Conservation (phyloP, 2,329 filamentous ascomycete species). For the Rhynchosporium agropyri region DNA sequence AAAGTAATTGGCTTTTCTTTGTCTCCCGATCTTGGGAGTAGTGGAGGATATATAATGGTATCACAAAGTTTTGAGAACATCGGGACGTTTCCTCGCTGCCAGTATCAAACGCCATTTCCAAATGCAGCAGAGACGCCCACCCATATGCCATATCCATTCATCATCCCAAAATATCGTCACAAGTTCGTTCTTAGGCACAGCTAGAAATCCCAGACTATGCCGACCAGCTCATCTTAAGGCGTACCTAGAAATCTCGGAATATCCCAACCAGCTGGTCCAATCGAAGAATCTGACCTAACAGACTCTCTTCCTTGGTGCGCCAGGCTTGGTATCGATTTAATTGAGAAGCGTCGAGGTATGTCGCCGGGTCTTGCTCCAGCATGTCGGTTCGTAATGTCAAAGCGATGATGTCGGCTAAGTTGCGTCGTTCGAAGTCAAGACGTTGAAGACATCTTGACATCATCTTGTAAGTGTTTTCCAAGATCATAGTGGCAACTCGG, state of each 20-base stretch:
- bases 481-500: conserved; percentile 67
- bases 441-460: conserved; percentile 87
- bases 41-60: conserved; percentile 23
- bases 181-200: background rate
- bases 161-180: conserved; percentile 10
- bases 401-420: conserved; percentile 71
- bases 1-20: conserved; percentile 15
- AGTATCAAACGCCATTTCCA: conserved; percentile 25
- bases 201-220: conserved; percentile 42
- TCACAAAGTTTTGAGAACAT: conserved; percentile 21
- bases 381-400: conserved; percentile 87
- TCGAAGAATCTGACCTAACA: conserved; percentile 77
- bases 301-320: conserved; percentile 68
- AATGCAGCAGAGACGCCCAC: conserved; percentile 31
- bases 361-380: conserved; percentile 73
- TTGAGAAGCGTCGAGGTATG: conserved; percentile 75
- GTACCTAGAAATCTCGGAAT: conserved; percentile 70
- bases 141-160: conserved; percentile 25
- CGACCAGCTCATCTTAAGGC: too few species aligned
- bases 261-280: conserved; percentile 85
- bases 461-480: conserved; percentile 84
- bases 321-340: conserved; percentile 63
- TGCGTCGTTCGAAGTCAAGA: conserved; percentile 72
- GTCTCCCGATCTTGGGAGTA: conserved; percentile 11
- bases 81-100: conserved; percentile 12